A percentile compares a stretch with the other conserved stretches of the same genome.
phyloP scores from a whole-genome alignment of 2,329 filamentous ascomycete species.

The Pleomassaria siparia region DNA sequence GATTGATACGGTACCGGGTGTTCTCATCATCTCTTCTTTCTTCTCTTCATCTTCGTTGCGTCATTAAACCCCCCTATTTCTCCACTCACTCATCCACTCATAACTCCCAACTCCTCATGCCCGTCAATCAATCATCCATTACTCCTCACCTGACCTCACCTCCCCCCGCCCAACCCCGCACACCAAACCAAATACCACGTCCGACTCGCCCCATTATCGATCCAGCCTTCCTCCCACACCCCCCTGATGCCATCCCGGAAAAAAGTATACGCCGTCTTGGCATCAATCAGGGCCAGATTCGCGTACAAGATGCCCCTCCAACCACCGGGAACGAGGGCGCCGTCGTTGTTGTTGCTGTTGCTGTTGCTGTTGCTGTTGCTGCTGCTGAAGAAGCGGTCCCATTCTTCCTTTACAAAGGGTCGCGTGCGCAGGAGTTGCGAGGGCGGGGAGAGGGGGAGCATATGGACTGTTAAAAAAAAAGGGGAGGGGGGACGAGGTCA shows the following conservation, averaged over 20 bases:
- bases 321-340: constrained; percentile 66
- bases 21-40: not conserved
- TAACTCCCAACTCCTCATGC: not conserved
- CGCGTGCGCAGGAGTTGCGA: constrained; percentile 67
- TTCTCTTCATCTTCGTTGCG: too few species aligned
- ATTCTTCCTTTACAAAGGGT: constrained; percentile 71
- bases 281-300: constrained; percentile 77
- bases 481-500: too few species aligned
- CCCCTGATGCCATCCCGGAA: constrained; percentile 68
- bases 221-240: constrained; percentile 57
- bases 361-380: too few species aligned
- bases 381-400: constrained; percentile 70
- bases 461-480: too few species aligned
- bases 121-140: not conserved
- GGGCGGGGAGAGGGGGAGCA: constrained; percentile 73
- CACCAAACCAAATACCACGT: constrained; percentile 39
- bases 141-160: not conserved
- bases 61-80: too few species aligned
- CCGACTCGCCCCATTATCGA: constrained; percentile 72
- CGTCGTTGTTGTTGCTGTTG: too few species aligned
- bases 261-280: constrained; percentile 69
- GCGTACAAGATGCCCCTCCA: constrained; percentile 86
- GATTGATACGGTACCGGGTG: too few species aligned
- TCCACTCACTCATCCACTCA: not conserved
- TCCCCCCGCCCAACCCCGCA: constrained; percentile 24